Base-by-base conservation (phyloP, 1,284 basidiomycete genomes). In the Apiotrichum mycotoxinovorans region DNA sequence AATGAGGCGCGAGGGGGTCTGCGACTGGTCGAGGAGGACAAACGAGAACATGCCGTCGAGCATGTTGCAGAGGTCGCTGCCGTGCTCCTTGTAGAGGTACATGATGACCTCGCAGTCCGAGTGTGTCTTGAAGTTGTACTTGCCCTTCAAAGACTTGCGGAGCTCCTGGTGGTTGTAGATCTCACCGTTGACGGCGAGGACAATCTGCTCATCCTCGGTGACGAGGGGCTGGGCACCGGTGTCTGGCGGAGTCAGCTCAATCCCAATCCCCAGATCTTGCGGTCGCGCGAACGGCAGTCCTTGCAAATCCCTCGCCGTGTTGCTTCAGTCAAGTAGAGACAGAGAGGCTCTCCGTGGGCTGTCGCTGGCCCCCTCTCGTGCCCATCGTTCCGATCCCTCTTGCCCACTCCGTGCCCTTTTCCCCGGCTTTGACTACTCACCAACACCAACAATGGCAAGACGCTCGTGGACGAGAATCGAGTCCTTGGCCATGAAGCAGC, bases 11-110 rank as follows among this genome's bases (percentile, higher is more conserved):
- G 91, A 83, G 9, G 96, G 95, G 1, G 87, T 82, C 57, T 90
- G 87, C 14, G 89, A 89, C 71, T 93, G 91, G 79, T 99, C 96
- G 57, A 98, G 82, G 43, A 98, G 84, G 64, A 97, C 88, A 72
- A 98, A 99, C 14, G 93, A 94, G 81, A 98, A 99, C 92, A 99
- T 97, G 67, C 96, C 96, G 74, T 99, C 96, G 60, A 99, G 87
- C 75, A 85, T 81, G 71, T 79, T 78, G 79, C 89, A 89, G 26
- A 94, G 78, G 41, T 61, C 83, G 66, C 85, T 89, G 71, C 81
- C 91, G 72, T 90, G 78, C 80, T 91, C 87, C 68, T 83, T 82
- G 81, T 96, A 96, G 66, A 97, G 77, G 66, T 92, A 88, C 65
- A 98, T 84, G 72, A 99, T 96, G 69, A 97, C 87, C 78, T 99